Evolutionary conservation across 2,329 filamentous ascomycete genomes (phyloP).

Genomic region (Pseudogymnoascus sp.): DNA sequence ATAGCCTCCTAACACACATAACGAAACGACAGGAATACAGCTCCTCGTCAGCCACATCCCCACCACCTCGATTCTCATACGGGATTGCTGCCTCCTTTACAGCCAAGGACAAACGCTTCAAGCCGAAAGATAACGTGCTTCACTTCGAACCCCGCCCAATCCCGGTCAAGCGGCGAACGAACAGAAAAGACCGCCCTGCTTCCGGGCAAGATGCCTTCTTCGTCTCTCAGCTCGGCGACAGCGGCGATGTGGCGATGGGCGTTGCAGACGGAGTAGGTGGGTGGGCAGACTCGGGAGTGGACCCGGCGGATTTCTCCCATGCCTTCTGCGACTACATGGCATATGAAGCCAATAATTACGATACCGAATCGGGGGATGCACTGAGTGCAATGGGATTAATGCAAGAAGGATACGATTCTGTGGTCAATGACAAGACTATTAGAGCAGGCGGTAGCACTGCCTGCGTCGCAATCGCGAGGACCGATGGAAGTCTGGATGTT

Average conservation of each 20-base stretch:
- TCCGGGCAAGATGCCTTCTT: slow-evolving; percentile 98
- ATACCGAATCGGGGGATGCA: slow-evolving; percentile 23
- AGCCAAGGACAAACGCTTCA: slow-evolving; percentile 63
- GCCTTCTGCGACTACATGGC: slow-evolving; percentile 93
- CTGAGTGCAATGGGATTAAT: slow-evolving; percentile 65
- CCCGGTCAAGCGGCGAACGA: background rate
- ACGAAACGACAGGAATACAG: background rate
- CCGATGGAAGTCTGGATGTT: slow-evolving; percentile 71
- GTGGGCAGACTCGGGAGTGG: slow-evolving; percentile 87
- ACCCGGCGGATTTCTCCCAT: slow-evolving; percentile 93
- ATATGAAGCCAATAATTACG: slow-evolving; percentile 47
- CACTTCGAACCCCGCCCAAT: slow-evolving; percentile 55
- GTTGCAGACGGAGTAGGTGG: slow-evolving; percentile 93
- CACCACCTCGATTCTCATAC: slow-evolving; percentile 46
- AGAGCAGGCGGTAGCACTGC: slow-evolving; percentile 86
- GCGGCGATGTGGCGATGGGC: slow-evolving; percentile 70
- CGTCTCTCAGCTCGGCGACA: slow-evolving; percentile 69
- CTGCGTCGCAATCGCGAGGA: slow-evolving; percentile 71
- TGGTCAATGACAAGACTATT: slow-evolving; percentile 67
- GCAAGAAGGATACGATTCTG: slow-evolving; percentile 75
- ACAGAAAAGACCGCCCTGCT: slow-evolving; percentile 48
- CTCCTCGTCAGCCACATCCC: background rate
- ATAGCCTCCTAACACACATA: background rate
- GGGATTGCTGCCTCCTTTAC: slow-evolving; percentile 69
- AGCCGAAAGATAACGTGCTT: slow-evolving; percentile 62